Percentiles rank a stretch among this genome's conserved stretches.
These are phyloP conservation scores for Micractinium sp. DNA, from an alignment of 139 green algal genomes.

Conservation along the genomic window DNA sequence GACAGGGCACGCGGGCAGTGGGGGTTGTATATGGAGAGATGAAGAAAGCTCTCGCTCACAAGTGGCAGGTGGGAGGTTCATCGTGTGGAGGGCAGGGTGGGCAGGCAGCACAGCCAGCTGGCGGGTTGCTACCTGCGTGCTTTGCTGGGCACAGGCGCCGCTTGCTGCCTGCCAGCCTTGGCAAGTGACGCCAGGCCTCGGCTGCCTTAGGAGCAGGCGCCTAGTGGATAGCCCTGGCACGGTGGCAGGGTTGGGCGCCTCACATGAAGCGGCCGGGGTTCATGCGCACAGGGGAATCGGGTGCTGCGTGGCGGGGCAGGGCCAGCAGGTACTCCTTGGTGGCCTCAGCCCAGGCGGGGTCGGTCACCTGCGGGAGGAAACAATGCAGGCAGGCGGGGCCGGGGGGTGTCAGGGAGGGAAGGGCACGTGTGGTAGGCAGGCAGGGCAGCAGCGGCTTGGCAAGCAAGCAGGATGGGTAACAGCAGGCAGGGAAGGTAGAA, in stretches of 20 bases:
- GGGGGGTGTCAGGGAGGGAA: background rate
- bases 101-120: too few species aligned
- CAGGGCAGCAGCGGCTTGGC: too few species aligned
- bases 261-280: conserved; percentile 1
- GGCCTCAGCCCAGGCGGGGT: background rate
- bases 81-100: too few species aligned
- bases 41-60: too few species aligned
- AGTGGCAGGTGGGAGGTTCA: too few species aligned
- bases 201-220: background rate
- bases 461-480: background rate
- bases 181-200: background rate
- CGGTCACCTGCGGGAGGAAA: background rate
- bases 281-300: background rate
- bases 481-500: background rate
- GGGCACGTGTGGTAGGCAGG: background rate
- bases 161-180: background rate
- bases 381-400: background rate
- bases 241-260: background rate
- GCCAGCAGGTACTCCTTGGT: background rate
- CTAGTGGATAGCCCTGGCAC: background rate
- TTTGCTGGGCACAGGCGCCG: too few species aligned
- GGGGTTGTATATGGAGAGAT: too few species aligned
- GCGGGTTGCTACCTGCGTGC: too few species aligned
- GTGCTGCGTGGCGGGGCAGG: background rate
- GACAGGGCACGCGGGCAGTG: too few species aligned